Evolutionary conservation across 805 yeast genomes (phyloP).

Genomic region (Ogataea minuta): DNA sequence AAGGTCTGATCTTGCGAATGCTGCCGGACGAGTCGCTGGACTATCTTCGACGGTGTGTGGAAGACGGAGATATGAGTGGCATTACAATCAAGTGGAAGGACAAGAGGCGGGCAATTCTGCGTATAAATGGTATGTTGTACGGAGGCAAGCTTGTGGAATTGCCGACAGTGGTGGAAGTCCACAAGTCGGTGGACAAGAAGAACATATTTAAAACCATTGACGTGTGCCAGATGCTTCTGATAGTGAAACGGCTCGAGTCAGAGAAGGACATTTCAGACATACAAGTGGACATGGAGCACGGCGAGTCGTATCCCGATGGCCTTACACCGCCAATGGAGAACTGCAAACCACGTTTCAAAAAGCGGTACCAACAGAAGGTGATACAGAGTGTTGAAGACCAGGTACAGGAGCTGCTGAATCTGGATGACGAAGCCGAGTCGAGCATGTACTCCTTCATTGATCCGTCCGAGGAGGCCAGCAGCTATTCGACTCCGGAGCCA

Average conservation of each 20-base stretch:
- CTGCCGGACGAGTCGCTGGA: conserved; percentile 67
- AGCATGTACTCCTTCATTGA: conserved; percentile 74
- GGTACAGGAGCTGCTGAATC: conserved; percentile 70
- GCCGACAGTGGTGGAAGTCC: conserved; percentile 84
- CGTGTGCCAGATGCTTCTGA: conserved; percentile 79
- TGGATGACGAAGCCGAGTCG: conserved; percentile 84
- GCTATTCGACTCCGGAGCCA: conserved; percentile 30
- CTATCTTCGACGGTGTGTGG: conserved; percentile 71
- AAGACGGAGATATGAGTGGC: conserved; percentile 67
- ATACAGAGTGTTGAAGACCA: conserved; percentile 75
- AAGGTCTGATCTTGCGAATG: conserved; percentile 77
- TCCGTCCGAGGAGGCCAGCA: conserved; percentile 37
- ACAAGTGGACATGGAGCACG: conserved; percentile 39
- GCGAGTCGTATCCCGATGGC: conserved; percentile 66
- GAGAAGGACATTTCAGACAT: conserved; percentile 48
- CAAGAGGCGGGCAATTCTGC: conserved; percentile 71
- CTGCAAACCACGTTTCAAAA: conserved; percentile 68
- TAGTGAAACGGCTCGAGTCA: conserved; percentile 49
- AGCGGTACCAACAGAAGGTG: conserved; percentile 64
- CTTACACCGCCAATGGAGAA: conserved; percentile 76
- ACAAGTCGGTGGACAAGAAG: conserved; percentile 85
- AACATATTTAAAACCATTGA: conserved; percentile 86
- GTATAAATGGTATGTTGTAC: conserved; percentile 65
- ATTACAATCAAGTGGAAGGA: conserved; percentile 82
- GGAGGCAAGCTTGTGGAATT: conserved; percentile 85